Evolutionary conservation across 306 rosid genomes (phyloP).

Genomic region (Lathyrus oleraceus): DNA sequence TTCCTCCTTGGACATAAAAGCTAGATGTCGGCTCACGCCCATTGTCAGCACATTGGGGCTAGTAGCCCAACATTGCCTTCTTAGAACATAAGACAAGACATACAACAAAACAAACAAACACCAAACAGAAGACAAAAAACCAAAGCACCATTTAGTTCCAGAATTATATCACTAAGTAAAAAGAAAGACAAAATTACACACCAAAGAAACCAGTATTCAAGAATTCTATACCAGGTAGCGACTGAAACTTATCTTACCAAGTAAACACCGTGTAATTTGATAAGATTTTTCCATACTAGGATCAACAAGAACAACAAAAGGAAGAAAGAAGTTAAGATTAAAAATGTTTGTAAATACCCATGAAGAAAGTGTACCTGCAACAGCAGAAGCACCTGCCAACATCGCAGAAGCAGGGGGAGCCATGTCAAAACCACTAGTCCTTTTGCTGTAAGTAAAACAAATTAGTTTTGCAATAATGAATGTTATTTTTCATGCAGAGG

Average conservation of each 20-base stretch:
- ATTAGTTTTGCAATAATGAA: constrained; percentile 42
- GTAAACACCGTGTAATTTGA: constrained; percentile 85
- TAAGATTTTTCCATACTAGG: constrained; percentile 92
- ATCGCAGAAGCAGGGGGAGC: constrained; percentile 95
- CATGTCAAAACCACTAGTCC: constrained; percentile 98
- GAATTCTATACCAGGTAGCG: constrained; percentile 54
- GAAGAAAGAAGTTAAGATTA: constrained; percentile 67
- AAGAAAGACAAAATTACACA: constrained; percentile 49
- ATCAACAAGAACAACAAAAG: constrained; percentile 55
- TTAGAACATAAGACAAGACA: constrained; percentile 90
- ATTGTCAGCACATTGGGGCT: constrained; percentile 99
- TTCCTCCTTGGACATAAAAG: constrained; percentile 97
- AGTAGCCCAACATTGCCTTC: constrained; percentile 99
- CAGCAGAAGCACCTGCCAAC: constrained; percentile 60
- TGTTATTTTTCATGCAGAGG: neutral
- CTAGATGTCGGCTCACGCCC: constrained; percentile 99
- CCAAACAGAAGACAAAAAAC: constrained; percentile 96
- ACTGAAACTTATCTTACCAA: constrained; percentile 88
- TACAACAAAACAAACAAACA: constrained; percentile 97
- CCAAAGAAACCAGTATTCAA: constrained; percentile 54
- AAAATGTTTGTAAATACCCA: constrained; percentile 35
- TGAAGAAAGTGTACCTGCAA: constrained; percentile 68
- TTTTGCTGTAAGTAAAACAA: constrained; percentile 68
- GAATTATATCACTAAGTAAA: constrained; percentile 77
- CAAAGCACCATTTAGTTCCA: constrained; percentile 95